phyloP scores from a whole-genome alignment of 139 green algal genomes.

The Tetradesmus obliquus region DNA sequence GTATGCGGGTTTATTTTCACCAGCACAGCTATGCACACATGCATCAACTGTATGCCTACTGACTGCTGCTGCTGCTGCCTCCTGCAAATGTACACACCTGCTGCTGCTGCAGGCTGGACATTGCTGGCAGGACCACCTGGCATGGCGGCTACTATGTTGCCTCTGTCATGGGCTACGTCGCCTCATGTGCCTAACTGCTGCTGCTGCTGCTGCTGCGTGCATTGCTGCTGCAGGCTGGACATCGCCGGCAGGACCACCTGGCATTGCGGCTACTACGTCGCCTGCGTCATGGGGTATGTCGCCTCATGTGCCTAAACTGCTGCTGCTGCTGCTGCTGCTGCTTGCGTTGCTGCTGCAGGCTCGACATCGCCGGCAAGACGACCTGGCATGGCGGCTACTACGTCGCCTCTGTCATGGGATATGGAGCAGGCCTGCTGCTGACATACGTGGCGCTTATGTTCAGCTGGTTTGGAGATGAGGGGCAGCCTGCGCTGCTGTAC shows the following conservation, averaged over 20 bases:
- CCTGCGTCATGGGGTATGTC: constrained; percentile 70
- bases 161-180: constrained; percentile 69
- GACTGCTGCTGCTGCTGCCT: no score
- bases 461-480: constrained; percentile 65
- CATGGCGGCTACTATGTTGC: constrained; percentile 66
- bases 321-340: not conserved
- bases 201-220: no score
- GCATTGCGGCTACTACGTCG: constrained; percentile 65
- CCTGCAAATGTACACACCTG: no score
- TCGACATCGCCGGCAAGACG: not conserved
- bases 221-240: not conserved
- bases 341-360: not conserved
- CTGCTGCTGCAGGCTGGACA: not conserved
- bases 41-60: no score
- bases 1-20: no score
- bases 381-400: constrained; percentile 65
- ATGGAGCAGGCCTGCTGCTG: constrained; percentile 81
- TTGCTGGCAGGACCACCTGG: not conserved
- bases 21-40: no score
- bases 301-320: no score
- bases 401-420: constrained; percentile 60
- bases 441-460: constrained; percentile 87
- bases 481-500: constrained; percentile 83
- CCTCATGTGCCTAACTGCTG: no score
- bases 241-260: not conserved